Evolutionary conservation across 805 yeast species (phyloP).

Genomic region (Saccharomyces paradoxus): DNA sequence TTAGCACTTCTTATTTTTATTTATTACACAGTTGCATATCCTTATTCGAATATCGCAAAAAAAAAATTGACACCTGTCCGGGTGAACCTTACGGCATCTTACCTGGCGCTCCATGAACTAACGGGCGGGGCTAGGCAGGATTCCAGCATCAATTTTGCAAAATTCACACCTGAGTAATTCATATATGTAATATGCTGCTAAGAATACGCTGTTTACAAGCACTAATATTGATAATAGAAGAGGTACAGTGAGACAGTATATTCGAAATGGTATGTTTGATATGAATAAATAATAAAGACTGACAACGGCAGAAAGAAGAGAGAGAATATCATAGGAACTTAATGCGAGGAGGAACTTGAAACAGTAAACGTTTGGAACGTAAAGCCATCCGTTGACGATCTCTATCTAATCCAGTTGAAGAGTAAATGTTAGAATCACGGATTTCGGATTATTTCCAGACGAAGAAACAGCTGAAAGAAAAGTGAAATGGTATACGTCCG

Average conservation of each 20-base stretch:
- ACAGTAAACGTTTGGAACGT: not conserved
- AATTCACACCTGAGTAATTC: slow-evolving; percentile 1
- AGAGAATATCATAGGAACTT: not conserved
- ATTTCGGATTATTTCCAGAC: not conserved
- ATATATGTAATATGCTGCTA: not conserved
- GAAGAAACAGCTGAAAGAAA: too few species aligned
- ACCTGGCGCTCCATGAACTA: not conserved
- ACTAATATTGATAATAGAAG: not conserved
- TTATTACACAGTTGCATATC: too few species aligned
- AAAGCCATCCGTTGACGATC: not conserved
- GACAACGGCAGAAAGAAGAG: not conserved
- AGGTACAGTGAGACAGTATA: slow-evolving; percentile 18
- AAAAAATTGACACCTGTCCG: not conserved
- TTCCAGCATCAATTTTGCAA: not conserved
- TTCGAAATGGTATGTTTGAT: slow-evolving; percentile 19
- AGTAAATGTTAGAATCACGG: not conserved
- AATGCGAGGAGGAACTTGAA: not conserved
- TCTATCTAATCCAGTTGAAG: not conserved
- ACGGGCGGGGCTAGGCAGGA: not conserved
- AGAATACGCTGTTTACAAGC: not conserved
- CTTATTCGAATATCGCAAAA: not conserved
- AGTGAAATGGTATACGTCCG: too few species aligned
- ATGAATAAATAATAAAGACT: not conserved
- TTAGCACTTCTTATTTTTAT: too few species aligned
- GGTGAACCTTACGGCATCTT: not conserved